These are phyloP conservation scores for Coniochaeta pulveracea DNA, from an alignment of 2,329 filamentous ascomycete species.

Conservation along the genomic window DNA sequence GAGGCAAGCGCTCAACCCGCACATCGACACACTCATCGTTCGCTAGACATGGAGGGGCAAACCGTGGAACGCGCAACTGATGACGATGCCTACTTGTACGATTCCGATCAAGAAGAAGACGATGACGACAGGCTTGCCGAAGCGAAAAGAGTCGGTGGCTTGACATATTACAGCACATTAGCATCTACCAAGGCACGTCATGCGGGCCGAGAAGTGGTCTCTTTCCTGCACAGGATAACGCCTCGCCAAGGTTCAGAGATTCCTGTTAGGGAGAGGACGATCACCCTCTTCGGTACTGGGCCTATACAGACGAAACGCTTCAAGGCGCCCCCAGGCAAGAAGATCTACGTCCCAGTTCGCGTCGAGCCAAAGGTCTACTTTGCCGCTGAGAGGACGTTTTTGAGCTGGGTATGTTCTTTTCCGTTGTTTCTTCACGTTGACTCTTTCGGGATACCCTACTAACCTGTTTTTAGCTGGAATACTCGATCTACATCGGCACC, in stretches of 20 bases:
- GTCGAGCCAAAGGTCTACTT: conserved; percentile 98
- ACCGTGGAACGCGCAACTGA: conserved; percentile 54
- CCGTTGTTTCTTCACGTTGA: not conserved
- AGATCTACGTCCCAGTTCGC: conserved; percentile 89
- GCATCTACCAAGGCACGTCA: conserved; percentile 31
- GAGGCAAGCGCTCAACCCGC: conserved; percentile 25
- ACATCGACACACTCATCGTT: conserved; percentile 4
- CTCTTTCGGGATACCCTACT: conserved; percentile 4
- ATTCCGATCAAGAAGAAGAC: conserved; percentile 76
- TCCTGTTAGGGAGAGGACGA: conserved; percentile 42
- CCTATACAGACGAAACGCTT: conserved; percentile 48
- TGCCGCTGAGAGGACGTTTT: conserved; percentile 88
- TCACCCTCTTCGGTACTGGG: conserved; percentile 40
- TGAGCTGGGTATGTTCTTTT: conserved; percentile 64
- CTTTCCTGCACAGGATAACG: conserved; percentile 35
- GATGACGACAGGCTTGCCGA: conserved; percentile 64
- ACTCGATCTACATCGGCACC: conserved; percentile 84
- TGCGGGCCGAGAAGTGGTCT: conserved; percentile 28
- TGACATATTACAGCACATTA: conserved; percentile 59
- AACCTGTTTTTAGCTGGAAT: conserved; percentile 58
- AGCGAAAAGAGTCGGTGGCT: conserved; percentile 64
- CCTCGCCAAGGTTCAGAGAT: conserved; percentile 45
- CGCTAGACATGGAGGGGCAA: conserved; percentile 85
- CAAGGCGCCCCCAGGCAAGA: conserved; percentile 71
- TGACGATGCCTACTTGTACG: conserved; percentile 78